A percentile compares a stretch with the other conserved stretches of the same genome.
phyloP scores from a whole-genome alignment of 345 rosid species.

The Ricinus communis region DNA sequence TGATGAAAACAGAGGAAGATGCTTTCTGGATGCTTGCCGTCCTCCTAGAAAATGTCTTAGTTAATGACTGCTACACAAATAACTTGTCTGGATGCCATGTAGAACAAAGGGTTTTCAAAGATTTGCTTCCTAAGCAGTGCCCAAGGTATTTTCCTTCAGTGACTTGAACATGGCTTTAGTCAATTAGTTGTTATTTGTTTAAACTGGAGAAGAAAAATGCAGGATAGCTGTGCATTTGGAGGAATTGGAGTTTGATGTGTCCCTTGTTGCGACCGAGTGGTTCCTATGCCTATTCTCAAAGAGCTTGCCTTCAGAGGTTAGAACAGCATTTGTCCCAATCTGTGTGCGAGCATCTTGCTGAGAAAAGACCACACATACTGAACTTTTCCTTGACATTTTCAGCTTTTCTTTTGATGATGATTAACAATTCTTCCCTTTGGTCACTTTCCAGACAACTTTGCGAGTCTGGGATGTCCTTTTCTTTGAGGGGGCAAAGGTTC shows the following conservation, averaged over 20 bases:
- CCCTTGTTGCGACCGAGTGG: constrained; percentile 99
- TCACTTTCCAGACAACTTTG: constrained; percentile 69
- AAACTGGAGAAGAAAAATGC: constrained; percentile 26
- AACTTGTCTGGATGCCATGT: constrained; percentile 98
- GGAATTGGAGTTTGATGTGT: constrained; percentile 85
- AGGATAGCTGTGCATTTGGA: constrained; percentile 94
- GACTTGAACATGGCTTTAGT: constrained; percentile 1
- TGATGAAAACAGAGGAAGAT: constrained; percentile 99
- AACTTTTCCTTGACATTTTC: too few species aligned
- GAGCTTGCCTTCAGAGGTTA: constrained; percentile 98
- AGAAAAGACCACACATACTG: not conserved
- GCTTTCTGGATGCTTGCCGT: constrained; percentile 99
- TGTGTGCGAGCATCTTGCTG: not conserved
- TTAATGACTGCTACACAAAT: constrained; percentile 88
- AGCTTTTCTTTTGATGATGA: constrained; percentile 2
- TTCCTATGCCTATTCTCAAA: constrained; percentile 97
- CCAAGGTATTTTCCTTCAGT: constrained; percentile 51
- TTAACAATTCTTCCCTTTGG: constrained; percentile 11
- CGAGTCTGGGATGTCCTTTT: constrained; percentile 99
- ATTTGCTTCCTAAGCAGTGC: constrained; percentile 80
- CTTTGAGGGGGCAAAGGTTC: constrained; percentile 96
- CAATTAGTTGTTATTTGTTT: constrained; percentile 3
- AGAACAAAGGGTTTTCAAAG: constrained; percentile 96
- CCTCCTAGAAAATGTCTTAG: constrained; percentile 90
- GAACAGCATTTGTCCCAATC: not conserved